Base-by-base conservation (phyloP, 345 rosid species). In the Eucalyptus dawsonii region DNA sequence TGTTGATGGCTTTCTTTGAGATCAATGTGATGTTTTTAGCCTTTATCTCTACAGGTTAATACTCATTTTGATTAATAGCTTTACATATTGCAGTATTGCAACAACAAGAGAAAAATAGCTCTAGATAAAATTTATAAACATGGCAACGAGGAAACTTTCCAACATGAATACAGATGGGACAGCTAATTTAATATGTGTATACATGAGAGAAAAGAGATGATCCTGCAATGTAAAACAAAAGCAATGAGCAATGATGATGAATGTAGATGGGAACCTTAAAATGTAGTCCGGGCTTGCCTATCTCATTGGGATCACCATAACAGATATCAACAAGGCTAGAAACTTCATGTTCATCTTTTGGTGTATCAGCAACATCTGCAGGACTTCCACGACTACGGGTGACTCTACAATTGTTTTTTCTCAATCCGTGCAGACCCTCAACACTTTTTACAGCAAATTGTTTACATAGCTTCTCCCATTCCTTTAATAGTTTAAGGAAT, bases 381-480 rank as follows among this genome's bases (percentile, higher is more conserved):
- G 95, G 91, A 88, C 90, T 89, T 87, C 86, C 90, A 90, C 88
- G 51, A 88, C 83, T 72, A 49, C 87, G 47, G 67, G 88, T 91
- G 80, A 47, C 89, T 87, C 72, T 88, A 62, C 91, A 91, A 86
- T 90, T 80, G 87, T 13, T 76, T 88, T 96, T 90, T 87, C 90
- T 65, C 45, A 85, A 88, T 62, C 65, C 50, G 40, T 62, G 89
- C 87, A 69, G 69, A 81, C 87, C 91, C 86, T 90, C 87, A 31
- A 67, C 88, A 86, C 89, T 86, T 53, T 89, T 87, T 50, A 80
- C 89, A 42, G 88, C 93, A 92, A 92, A 97, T 80, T 89, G 92
- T 90, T 94, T 96, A 94, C 98, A 96, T 85, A 97, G 90, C 91
- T 94, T 96, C 53, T 92, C 92, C 99, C 99, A 97, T 95, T 94